Base-by-base conservation (phyloP, 176 grass and related monocot genomes). In the Ensete glaucum region DNA sequence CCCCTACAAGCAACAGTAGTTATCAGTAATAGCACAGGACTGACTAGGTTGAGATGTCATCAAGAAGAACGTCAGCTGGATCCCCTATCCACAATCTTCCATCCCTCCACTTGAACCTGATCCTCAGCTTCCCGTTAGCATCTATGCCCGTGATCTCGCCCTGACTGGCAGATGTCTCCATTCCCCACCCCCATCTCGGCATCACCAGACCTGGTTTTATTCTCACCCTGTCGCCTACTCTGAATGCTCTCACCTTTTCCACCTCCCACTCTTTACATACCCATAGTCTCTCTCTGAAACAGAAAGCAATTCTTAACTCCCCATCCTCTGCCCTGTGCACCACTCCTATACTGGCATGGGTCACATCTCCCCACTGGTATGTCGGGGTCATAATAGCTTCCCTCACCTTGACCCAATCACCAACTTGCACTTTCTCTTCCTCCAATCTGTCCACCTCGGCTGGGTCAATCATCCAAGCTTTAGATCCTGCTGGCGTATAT, bases 351-450 rank as follows among this genome's bases (percentile, higher is more conserved):
- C 96, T 99, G 69, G 70, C 83, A 65, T 85, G 96, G 65, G 76
- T 91, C 54, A 91, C 91, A 78, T 99, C 96, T 17, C 96, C 96
- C 96, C 96, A 99, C 69, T 99, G 96, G 64, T 99, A 95, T 68
- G 89, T 88, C 23, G 96, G 96, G 24, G 88, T 89, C 62, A 27
- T 52, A 76, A 99, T 26, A 15, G 78, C 85, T 26, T 91, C 86
- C 85, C 92, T 89, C 65, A 99, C 91, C 83, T 91, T 99, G 17
- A 95, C 96, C 96, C 96, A 99, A 52, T 95, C 88, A 79, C 91
- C 88, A 2, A 95, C 82, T 13, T 81, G 69, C 5, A 99, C 70
- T 84, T 86, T 89, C 73, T 91, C 95, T 81, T 99, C 96, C 82
- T 80, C 96, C 52, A 99, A 83, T 73, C 80, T 85, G 52, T 99